Base-by-base conservation (phyloP, 1,139 yeast genomes). In the Pichia sp. region DNA sequence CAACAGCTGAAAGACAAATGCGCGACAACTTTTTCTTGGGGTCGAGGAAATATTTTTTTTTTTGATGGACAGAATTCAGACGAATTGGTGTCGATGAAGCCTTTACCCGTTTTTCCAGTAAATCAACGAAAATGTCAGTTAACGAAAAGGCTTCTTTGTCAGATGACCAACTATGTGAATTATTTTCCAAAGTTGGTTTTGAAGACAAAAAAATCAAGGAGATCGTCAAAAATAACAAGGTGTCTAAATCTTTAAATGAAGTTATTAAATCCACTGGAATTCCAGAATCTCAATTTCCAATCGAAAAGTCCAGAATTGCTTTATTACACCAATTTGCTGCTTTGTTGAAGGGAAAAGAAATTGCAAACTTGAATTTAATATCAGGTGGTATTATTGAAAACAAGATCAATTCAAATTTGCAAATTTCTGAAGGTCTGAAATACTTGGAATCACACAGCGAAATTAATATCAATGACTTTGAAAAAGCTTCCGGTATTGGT, bases 211-310 rank as follows among this genome's bases (percentile, higher is more conserved):
- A 82, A 61, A 66, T 81, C 44, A 73, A 75, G 42, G 97, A 92
- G 60, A 80, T 87, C 46, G 64, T 78, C 49, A 90, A 86, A 64
- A 92, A 92, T 68, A 81, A 82, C 61, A 88, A 88, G 62, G 95
- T 88, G 35, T 77, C 94, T 26, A 68, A 69, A 34, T 77, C 95
- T 1, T 72, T 92, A 48, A 73, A 70, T 37, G 75, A 75, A 38
- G 75, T 88, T 49, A 69, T 85, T 44, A 60, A 64, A 33, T 74
- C 75, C 37, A 63, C 68, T 26, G 55, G 66, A 27, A n/a, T 29
- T n/a, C 27, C n/a, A 23, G 23, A 31, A 27, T 54, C 58, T 34
- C 58, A 56, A 10, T 33, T 36, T 16, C 44, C 48, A 42, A 61
- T 71, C 49, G 76, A 73, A 40, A 71, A 82, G 63, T 68, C 70